Evolutionary conservation across 2,329 filamentous ascomycete genomes (phyloP).

Genomic region (Biscogniauxia mediterranea): DNA sequence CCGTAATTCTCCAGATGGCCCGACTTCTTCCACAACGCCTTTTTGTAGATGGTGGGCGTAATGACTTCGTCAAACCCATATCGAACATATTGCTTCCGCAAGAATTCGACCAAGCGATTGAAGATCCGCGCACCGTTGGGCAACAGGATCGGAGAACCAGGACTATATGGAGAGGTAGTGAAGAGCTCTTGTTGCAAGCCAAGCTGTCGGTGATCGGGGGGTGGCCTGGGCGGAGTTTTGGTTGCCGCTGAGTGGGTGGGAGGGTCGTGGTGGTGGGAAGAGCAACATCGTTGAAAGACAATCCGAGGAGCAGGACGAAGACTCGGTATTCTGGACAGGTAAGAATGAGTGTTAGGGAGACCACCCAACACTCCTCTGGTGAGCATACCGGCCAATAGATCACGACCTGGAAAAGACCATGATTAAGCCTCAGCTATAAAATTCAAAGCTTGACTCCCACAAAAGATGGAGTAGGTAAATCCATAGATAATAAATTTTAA

Average conservation of each 20-base stretch:
- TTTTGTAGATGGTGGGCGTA: slow-evolving; percentile 88
- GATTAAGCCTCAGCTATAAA: slow-evolving; percentile 1
- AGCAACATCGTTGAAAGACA: slow-evolving; percentile 22
- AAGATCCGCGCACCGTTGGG: slow-evolving; percentile 81
- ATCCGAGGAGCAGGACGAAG: slow-evolving; percentile 5
- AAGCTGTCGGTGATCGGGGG: slow-evolving; percentile 58
- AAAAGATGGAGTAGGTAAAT: too few relatives aligned
- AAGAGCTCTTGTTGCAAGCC: slow-evolving; percentile 72
- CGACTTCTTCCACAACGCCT: slow-evolving; percentile 79
- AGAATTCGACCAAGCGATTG: slow-evolving; percentile 77
- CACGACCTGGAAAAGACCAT: slow-evolving; percentile 13
- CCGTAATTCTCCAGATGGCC: slow-evolving; percentile 89
- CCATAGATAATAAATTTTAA: too few relatives aligned
- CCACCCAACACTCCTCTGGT: slow-evolving; percentile 17
- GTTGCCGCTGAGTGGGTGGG: slow-evolving; percentile 15
- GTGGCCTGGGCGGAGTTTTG: slow-evolving; percentile 24
- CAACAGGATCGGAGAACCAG: slow-evolving; percentile 81
- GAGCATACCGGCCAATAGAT: slow-evolving; percentile 27
- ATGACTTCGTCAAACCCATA: slow-evolving; percentile 89
- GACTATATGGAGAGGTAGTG: slow-evolving; percentile 74
- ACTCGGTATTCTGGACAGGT: slow-evolving; percentile 15
- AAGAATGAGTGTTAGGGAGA: slow-evolving; percentile 13
- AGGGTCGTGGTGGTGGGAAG: slow-evolving; percentile 21
- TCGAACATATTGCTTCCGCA: slow-evolving; percentile 78
- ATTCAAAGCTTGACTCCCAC: slow-evolving; percentile 4